These are phyloP conservation scores for Pythium utonaiense DNA, from an alignment of 352 stramenopile genomes.

Conservation along the genomic window DNA sequence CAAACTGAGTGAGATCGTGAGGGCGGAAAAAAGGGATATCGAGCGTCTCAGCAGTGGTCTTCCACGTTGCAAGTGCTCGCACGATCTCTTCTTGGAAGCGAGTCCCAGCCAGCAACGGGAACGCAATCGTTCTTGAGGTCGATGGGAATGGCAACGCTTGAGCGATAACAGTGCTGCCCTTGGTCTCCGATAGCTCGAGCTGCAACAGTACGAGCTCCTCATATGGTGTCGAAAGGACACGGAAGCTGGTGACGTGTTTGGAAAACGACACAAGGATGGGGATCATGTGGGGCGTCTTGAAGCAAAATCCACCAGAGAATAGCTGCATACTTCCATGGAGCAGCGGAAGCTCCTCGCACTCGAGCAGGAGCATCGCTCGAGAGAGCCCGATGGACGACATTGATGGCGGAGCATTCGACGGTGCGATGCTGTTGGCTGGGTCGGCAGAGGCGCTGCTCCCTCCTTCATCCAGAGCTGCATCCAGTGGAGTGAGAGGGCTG, in stretches of 20 bases:
- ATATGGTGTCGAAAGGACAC: conserved; percentile 40
- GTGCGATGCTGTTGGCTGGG: conserved; percentile 17
- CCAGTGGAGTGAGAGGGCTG: conserved; percentile 31
- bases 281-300: conserved; percentile 49
- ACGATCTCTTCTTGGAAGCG: conserved; percentile 70
- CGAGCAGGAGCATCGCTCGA: conserved; percentile 45
- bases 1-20: conserved; percentile 39
- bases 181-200: conserved; percentile 34
- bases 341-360: conserved; percentile 39
- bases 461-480: conserved; percentile 25
- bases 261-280: conserved; percentile 64
- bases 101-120: conserved; percentile 56
- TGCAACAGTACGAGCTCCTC: conserved; percentile 69
- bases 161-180: conserved; percentile 19
- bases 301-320: conserved; percentile 57
- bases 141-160: conserved; percentile 37
- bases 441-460: not conserved
- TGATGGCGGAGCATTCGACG: conserved; percentile 3
- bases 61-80: conserved; percentile 50
- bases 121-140: conserved; percentile 27
- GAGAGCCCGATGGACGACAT: conserved; percentile 22
- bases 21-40: conserved; percentile 55
- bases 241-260: conserved; percentile 46
- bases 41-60: conserved; percentile 33
- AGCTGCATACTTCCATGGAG: conserved; percentile 48